A percentile compares a stretch with the other conserved stretches of the same genome.
These are phyloP conservation scores for Sugiyamaella valdiviana DNA, from an alignment of 805 yeast genomes.

Conservation along the genomic window DNA sequence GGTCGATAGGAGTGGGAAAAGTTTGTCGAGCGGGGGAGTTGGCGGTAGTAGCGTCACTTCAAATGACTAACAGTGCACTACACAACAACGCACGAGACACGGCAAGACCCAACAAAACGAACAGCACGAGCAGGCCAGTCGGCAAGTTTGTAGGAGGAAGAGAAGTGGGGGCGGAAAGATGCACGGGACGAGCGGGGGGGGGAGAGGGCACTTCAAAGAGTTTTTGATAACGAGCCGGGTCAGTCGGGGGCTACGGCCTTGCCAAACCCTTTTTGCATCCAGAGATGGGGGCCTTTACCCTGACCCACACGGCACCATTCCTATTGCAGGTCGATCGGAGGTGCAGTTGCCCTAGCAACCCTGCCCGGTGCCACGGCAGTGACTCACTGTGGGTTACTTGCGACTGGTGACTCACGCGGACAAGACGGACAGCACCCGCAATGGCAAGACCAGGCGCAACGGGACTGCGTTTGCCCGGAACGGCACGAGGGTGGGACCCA, in stretches of 20 bases:
- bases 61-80: slow-evolving; percentile 3
- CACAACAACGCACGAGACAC: neutral
- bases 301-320: neutral
- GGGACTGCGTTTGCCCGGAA: too few species aligned
- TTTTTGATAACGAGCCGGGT: neutral
- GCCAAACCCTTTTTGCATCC: too few species aligned
- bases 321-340: neutral
- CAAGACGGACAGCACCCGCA: neutral
- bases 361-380: neutral
- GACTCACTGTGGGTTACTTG: neutral
- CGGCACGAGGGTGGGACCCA: too few species aligned
- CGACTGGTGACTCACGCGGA: neutral
- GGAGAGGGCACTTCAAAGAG: neutral
- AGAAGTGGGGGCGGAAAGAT: neutral
- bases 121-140: too few species aligned
- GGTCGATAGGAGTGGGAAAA: too few species aligned
- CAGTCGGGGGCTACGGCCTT: neutral
- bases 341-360: neutral
- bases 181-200: neutral
- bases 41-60: slow-evolving; percentile 5
- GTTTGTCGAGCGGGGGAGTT: neutral
- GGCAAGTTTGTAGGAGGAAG: too few species aligned
- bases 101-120: too few species aligned
- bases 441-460: too few species aligned
- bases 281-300: neutral